Evolutionary conservation across 805 yeast species (phyloP).

Genomic region (Pichia scutulata): DNA sequence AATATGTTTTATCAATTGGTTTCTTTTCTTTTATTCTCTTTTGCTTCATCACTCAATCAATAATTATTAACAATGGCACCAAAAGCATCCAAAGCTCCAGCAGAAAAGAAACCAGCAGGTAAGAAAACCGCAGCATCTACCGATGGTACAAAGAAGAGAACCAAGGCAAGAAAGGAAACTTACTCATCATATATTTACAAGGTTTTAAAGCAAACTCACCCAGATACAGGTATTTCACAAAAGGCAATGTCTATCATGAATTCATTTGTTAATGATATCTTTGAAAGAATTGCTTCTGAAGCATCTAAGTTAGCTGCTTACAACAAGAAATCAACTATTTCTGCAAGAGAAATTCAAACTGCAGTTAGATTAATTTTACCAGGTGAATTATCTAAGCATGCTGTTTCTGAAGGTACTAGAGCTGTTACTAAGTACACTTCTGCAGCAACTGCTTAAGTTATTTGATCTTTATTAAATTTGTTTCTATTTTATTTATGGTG

Average conservation of each 20-base stretch:
- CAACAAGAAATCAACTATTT: constrained; percentile 96
- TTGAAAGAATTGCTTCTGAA: constrained; percentile 96
- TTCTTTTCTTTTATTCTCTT: not conserved
- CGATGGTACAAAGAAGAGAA: constrained; percentile 75
- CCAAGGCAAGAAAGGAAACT: constrained; percentile 95
- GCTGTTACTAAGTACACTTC: constrained; percentile 96
- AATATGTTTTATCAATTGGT: not conserved
- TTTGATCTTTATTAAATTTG: constrained; percentile 5
- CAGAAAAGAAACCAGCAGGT: constrained; percentile 89
- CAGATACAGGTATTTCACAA: constrained; percentile 99
- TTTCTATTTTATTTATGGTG: constrained; percentile 24
- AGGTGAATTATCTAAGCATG: constrained; percentile 98
- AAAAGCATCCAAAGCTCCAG: constrained; percentile 91
- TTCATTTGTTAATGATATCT: constrained; percentile 96
- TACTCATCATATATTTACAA: constrained; percentile 97
- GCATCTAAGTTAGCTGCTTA: constrained; percentile 98
- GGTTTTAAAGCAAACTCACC: constrained; percentile 97
- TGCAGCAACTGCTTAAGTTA: constrained; percentile 33
- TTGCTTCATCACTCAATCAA: not conserved
- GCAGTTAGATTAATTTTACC: constrained; percentile 97
- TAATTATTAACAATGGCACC: constrained; percentile 48
- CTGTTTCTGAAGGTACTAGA: constrained; percentile 97
- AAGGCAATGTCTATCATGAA: constrained; percentile 98
- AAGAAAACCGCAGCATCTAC: constrained; percentile 74
- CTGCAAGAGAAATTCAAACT: constrained; percentile 97